phyloP scores from a whole-genome alignment of 78 protist species.

The Diacronema lutheri region DNA sequence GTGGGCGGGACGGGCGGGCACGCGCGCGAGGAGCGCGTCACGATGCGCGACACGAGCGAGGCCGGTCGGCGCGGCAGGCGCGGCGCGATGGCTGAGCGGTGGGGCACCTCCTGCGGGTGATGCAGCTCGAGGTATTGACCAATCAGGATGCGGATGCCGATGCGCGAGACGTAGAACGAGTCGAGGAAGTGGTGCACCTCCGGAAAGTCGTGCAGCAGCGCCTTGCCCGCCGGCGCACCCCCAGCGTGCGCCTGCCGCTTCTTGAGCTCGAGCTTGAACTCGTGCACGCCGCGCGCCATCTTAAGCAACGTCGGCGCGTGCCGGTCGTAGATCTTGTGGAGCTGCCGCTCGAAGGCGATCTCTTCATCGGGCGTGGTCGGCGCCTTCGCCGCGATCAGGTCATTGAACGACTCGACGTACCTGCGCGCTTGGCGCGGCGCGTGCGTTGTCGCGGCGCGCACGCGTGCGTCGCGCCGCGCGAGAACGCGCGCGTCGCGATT shows the following conservation, averaged over 20 bases:
- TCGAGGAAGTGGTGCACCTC: not conserved
- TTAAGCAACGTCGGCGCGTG: conserved; percentile 13
- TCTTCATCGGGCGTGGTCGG: not conserved
- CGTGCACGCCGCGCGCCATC: conserved; percentile 54
- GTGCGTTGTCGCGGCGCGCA: too few relatives aligned
- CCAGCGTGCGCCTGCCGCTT: too few relatives aligned
- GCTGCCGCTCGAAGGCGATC: not conserved
- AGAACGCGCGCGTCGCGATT: not conserved
- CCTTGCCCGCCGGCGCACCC: not conserved
- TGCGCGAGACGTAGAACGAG: conserved; percentile 39
- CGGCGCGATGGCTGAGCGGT: too few relatives aligned
- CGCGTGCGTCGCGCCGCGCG: too few relatives aligned
- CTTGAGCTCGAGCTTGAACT: conserved; percentile 8
- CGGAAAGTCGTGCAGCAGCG: not conserved
- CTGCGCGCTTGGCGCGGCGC: too few relatives aligned
- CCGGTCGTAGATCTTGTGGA: not conserved
- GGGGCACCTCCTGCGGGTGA: too few relatives aligned
- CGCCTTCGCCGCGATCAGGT: not conserved
- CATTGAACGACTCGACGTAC: conserved; percentile 16
- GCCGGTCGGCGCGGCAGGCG: too few relatives aligned
- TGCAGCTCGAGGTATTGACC: conserved; percentile 50
- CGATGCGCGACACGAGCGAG: too few relatives aligned
- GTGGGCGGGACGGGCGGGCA: not conserved
- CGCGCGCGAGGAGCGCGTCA: too few relatives aligned
- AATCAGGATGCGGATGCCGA: conserved; percentile 56